Evolutionary conservation across 1,139 yeast genomes (phyloP).

Genomic region (Lodderomyces orthopsilosis): DNA sequence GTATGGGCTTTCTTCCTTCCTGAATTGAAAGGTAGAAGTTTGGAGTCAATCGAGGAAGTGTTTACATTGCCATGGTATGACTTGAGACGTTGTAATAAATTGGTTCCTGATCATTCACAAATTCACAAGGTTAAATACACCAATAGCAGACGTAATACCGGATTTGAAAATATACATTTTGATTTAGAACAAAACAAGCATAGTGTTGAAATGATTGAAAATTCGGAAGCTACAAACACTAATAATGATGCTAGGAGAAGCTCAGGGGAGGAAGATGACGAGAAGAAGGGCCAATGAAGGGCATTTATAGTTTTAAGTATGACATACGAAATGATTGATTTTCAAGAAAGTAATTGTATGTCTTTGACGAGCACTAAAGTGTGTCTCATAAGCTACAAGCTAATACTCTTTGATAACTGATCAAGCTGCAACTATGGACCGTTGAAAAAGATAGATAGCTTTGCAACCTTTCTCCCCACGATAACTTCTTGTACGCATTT

Average conservation of each 20-base stretch:
- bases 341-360: too few relatives aligned
- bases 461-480: too few relatives aligned
- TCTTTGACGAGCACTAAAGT: too few relatives aligned
- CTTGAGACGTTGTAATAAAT: slow-evolving; percentile 48
- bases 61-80: slow-evolving; percentile 60
- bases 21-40: slow-evolving; percentile 51
- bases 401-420: too few relatives aligned
- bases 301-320: too few relatives aligned
- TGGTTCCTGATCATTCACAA: slow-evolving; percentile 55
- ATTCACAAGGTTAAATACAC: slow-evolving; percentile 27
- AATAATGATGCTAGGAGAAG: slow-evolving; percentile 4
- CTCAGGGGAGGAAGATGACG: slow-evolving; percentile 6
- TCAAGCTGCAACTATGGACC: too few relatives aligned
- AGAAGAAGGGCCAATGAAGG: slow-evolving; percentile 8
- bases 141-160: slow-evolving; percentile 21
- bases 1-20: slow-evolving; percentile 53
- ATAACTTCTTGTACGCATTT: too few relatives aligned
- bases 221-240: slow-evolving; percentile 6
- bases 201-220: slow-evolving; percentile 15
- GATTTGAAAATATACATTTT: slow-evolving; percentile 20
- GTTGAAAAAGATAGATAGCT: too few relatives aligned
- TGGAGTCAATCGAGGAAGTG: slow-evolving; percentile 57
- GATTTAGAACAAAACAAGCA: slow-evolving; percentile 17
- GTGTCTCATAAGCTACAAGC: too few relatives aligned
- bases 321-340: background rate